Base-by-base conservation (phyloP, 352 stramenopile genomes). In the Pseudoperonospora humuli region DNA sequence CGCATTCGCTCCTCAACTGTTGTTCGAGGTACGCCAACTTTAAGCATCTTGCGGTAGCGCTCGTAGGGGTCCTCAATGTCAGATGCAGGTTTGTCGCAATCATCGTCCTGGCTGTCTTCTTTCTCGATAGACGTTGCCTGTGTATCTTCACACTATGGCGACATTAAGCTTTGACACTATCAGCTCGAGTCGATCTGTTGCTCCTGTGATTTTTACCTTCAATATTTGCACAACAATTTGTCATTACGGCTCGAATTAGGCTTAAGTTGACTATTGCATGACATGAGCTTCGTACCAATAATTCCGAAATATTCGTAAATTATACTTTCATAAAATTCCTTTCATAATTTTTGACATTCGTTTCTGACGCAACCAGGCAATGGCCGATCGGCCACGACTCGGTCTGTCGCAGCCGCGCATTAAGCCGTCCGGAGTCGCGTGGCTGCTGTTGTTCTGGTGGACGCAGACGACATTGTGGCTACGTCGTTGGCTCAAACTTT, bases 371-470 rank as follows among this genome's bases (percentile, higher is more conserved):
- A 32, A 18, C 17, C 15, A 25, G 4, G 17, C 21, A 15, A 62
- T 62, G 54, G 27, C 35, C 18, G 26, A 42, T 34, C 51, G 40
- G 39, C 29, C 50, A 21, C 20, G 24, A 24, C 44, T 47, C 15
- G 21, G 32, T 44, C 11, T 17, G 14, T 50, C 41, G 28, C 40
- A 31, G 11, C 19, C 39, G 13, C 48, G 54, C 24, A 5, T 33
- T 26, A 57, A 46, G 13, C 5, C 43, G 4, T 39, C 38, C 4
- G 35, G 37, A 18, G 23, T 62, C 14, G 41, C 62, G 54, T 68
- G 54, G 54, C 45, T 71, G 6, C n/a, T 71, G 4, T 39, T 71
- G 28, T n/a, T 65, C 23, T 60, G 58, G 41, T 71, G 57, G 62
- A 41, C 38, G 9, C 26, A 54, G 2, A 15, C 42, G 26, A 45